These are phyloP conservation scores for Chlamydomonas eustigma DNA, from an alignment of 139 green algal species.

Conservation along the genomic window DNA sequence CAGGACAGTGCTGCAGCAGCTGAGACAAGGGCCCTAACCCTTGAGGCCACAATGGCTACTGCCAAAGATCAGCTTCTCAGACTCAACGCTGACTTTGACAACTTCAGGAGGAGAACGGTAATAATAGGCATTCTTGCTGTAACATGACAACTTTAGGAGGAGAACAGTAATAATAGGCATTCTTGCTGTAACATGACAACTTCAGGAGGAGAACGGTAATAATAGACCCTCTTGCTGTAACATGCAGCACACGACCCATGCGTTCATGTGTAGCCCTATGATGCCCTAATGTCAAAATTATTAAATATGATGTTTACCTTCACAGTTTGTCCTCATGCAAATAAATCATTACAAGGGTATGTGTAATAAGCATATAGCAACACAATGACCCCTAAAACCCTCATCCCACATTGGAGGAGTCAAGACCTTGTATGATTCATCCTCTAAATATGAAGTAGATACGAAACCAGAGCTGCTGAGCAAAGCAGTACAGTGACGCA, in stretches of 20 bases:
- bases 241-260: constrained; percentile 34
- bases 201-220: constrained; percentile 83
- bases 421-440: no score
- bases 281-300: no score
- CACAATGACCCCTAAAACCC: no score
- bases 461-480: no score
- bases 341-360: no score
- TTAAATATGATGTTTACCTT: no score
- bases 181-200: constrained; percentile 73
- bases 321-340: no score
- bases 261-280: no score
- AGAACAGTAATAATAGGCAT: constrained; percentile 45
- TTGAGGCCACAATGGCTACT: constrained; percentile 29
- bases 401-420: no score
- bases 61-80: constrained; percentile 83
- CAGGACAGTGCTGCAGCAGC: constrained; percentile 20
- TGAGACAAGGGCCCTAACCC: constrained; percentile 18
- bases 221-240: neutral
- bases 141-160: constrained; percentile 95
- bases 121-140: neutral
- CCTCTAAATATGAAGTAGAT: no score
- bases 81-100: constrained; percentile 98
- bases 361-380: no score
- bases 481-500: no score
- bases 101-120: constrained; percentile 89